Evolutionary conservation across 148 eudicot species (phyloP), one percentile per base, ranked within the genome.

Genomic region (Amaranthus hypochondriacus): DNA sequence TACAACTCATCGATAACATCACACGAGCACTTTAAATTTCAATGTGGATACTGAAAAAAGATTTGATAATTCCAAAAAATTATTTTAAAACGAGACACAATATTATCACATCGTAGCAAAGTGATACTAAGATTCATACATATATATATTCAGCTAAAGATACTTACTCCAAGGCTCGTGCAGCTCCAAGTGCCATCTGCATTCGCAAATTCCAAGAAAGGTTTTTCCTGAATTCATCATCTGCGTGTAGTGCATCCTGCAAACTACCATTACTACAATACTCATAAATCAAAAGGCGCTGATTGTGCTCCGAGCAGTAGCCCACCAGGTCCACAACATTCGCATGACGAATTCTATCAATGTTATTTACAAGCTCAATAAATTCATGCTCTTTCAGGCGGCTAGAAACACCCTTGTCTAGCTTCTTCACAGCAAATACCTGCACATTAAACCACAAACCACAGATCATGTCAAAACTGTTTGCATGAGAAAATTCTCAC

Each of bases 81-180:
- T 28, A 28, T 28, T 0, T 28, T 28, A 28, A 28, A 28, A 28
- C 2, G 39, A 28, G 39, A 28, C 39, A 28, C 39, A 28, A 28
- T 28, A 28, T 28, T 28, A 28, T 28, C 53, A 49, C n/a, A 5
- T 9, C 14, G 48, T 54, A 55, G 62, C 21, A 10, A 64, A 64
- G 50, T 74, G 54, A 42, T 55, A 28, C 39, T 28, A 42, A 13
- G 62, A 64, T 67, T 53, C 52, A 60, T 47, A 28, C 39, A 28
- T 28, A 28, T 28, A 28, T 28, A 28, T 54, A 44, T 10, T 63
- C 11, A 48, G 52, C 48, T 7, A 71, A 21, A 9, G 7, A 56
- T 13, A 87, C 96, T 82, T 88, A 95, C 98, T 92, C 97, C 69
- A 95, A 81, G 69, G 97, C 98, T 83, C 98, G 84, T 77, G 98